Evolutionary conservation across 441 rosid genomes (phyloP), one percentile per base, ranked within the genome.

Genomic region (Macaranga tanarius): DNA sequence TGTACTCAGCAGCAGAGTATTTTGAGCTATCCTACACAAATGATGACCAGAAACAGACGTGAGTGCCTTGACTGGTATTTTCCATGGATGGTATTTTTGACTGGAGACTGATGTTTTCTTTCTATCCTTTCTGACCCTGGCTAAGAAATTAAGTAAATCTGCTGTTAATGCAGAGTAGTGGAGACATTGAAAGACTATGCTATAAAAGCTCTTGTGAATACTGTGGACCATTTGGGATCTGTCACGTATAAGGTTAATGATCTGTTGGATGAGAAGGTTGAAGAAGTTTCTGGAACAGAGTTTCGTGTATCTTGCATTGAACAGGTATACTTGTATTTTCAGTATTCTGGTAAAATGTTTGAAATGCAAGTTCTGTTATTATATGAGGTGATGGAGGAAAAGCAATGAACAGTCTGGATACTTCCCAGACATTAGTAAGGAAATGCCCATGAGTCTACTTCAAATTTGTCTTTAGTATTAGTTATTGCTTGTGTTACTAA

Each of bases 1-100:
- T 95, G 69, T 95, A 95, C 76, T 86, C 97, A 10, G 99, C 99
- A 47, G 99, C 99, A 0, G 99, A 95, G 81, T 92, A 95, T 80
- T 95, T 95, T 76, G 99, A 95, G 65, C 79, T 88, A 62, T 91
- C 99, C 20, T 92, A 89, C 83, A 85, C 89, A 63, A 85, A 86
- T 25, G 99, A 92, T 44, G 92, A 87, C 76, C 90, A 95, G 73
- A 92, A 90, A 72, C 91, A 92, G 60, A 85, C 89, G 99, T 95
- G 81, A 87, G 99, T 80, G 52, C 63, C 26, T 4, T 40, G 40
- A 7, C 34, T 59, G 20, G 31, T 52, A 40, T 52, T 34, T 10
- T 13, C 22, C 44, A 22, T 72, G 60, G 19, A 34, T 17, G 60
- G 6, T 40, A 4, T n/a, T 61, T 54, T 69, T 4, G 5, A 16